A percentile compares a stretch with the other conserved stretches of the same genome.
Conservation (phyloP, 2,329 filamentous ascomycete species). For the Botrytis squamosa region DNA sequence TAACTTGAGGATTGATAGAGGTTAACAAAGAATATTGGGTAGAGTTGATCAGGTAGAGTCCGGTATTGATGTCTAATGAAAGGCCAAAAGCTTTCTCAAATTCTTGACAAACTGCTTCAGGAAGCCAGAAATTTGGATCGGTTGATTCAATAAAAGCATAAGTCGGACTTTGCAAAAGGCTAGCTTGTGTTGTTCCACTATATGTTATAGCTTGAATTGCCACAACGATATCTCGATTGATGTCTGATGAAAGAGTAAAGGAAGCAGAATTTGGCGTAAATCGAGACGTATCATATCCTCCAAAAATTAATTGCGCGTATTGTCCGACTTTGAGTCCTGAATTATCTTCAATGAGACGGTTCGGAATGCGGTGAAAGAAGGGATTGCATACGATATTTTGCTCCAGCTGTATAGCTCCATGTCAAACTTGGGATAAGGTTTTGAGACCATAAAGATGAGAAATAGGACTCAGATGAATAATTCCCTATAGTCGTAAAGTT, state of each 20-base stretch:
- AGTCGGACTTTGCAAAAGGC: conserved; percentile 40
- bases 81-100: conserved; percentile 65
- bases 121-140: conserved; percentile 62
- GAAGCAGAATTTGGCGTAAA: conserved; percentile 41
- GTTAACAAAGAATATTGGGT: conserved; percentile 36
- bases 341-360: not conserved
- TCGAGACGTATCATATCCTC: conserved; percentile 43
- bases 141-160: conserved; percentile 55
- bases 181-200: conserved; percentile 37
- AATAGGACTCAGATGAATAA: conserved; percentile 39
- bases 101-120: conserved; percentile 55
- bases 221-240: conserved; percentile 44
- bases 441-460: conserved; percentile 42
- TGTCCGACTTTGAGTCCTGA: conserved; percentile 34
- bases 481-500: conserved; percentile 43
- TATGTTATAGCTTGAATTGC: conserved; percentile 43
- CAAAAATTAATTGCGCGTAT: conserved; percentile 44
- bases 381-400: conserved; percentile 52
- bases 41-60: conserved; percentile 62
- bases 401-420: conserved; percentile 66
- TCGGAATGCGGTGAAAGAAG: not conserved
- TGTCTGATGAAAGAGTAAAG: conserved; percentile 42
- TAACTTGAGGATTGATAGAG: conserved; percentile 34
- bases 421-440: conserved; percentile 42
- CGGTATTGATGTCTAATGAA: conserved; percentile 58